phyloP scores from a whole-genome alignment of 2,329 filamentous ascomycete species.

The Aureobasidium sp. region DNA sequence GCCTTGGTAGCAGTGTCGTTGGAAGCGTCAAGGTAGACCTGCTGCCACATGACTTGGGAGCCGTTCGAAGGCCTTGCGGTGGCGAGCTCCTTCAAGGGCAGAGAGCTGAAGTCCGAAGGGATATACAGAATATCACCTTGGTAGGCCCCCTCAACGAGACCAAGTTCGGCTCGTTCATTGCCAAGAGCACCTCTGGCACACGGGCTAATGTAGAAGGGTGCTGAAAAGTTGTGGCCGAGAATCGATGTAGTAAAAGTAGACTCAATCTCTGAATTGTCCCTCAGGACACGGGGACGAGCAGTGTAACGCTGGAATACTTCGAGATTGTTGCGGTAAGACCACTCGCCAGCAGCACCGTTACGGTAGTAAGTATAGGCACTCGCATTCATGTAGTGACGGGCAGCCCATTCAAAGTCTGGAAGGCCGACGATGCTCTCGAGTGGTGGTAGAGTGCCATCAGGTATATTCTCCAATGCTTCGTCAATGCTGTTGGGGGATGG shows the following conservation, averaged over 20 bases:
- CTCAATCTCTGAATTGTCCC: slow-evolving; percentile 22
- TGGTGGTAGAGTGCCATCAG: slow-evolving; percentile 23
- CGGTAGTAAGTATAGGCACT: slow-evolving; percentile 26
- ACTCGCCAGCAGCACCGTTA: slow-evolving; percentile 25
- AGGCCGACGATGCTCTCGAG: slow-evolving; percentile 22
- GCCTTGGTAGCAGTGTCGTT: slow-evolving; percentile 27
- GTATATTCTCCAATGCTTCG: slow-evolving; percentile 20
- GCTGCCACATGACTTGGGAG: slow-evolving; percentile 35
- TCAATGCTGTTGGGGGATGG: slow-evolving; percentile 22
- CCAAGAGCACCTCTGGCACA: slow-evolving; percentile 90
- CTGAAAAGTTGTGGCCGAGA: slow-evolving; percentile 73
- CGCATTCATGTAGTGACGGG: slow-evolving; percentile 34
- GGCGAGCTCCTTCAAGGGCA: slow-evolving; percentile 29
- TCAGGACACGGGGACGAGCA: slow-evolving; percentile 23
- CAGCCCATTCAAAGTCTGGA: slow-evolving; percentile 31
- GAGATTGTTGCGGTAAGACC: slow-evolving; percentile 25
- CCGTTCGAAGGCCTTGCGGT: slow-evolving; percentile 32
- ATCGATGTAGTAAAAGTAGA: slow-evolving; percentile 59
- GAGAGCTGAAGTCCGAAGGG: slow-evolving; percentile 31
- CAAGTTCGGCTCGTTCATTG: slow-evolving; percentile 59
- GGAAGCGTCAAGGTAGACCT: slow-evolving; percentile 32
- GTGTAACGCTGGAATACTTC: slow-evolving; percentile 24
- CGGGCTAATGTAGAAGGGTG: slow-evolving; percentile 91
- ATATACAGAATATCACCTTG: slow-evolving; percentile 47
- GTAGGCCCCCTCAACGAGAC: slow-evolving; percentile 45